Evolutionary conservation across 202 grass and related monocot genomes (phyloP).

Genomic region (Miscanthus sacchariflorus): DNA sequence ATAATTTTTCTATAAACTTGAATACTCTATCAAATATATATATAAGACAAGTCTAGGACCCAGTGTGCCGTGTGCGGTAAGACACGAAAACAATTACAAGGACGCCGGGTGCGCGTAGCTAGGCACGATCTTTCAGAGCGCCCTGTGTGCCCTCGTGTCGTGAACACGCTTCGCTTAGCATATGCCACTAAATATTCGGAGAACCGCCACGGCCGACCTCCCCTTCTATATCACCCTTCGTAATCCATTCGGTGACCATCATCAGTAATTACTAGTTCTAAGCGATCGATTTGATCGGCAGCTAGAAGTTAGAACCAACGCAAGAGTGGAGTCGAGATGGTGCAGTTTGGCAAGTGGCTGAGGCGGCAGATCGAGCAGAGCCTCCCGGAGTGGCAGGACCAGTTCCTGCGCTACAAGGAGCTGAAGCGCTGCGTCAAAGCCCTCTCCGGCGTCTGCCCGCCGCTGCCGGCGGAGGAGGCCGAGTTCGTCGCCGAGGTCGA

Average conservation of each 20-base stretch:
- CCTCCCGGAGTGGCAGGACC: constrained; percentile 70
- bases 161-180: constrained; percentile 55
- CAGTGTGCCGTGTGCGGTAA: too few species aligned
- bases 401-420: constrained; percentile 89
- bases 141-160: not conserved
- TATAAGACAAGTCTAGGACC: too few species aligned
- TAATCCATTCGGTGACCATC: not conserved
- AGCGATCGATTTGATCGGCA: not conserved
- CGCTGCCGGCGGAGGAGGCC: constrained; percentile 54
- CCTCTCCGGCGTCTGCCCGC: constrained; percentile 47
- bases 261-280: not conserved
- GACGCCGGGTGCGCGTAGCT: constrained; percentile 41
- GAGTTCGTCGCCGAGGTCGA: constrained; percentile 65
- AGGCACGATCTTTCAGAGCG: not conserved
- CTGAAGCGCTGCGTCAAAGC: constrained; percentile 71
- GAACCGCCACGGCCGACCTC: constrained; percentile 15
- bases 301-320: not conserved
- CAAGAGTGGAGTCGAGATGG: constrained; percentile 49
- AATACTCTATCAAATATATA: too few species aligned
- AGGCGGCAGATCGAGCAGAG: constrained; percentile 87
- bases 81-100: not conserved
- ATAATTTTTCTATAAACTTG: not conserved
- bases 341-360: constrained; percentile 91
- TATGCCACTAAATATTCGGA: constrained; percentile 85
- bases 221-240: not conserved